Evolutionary conservation across 2,329 filamentous ascomycete genomes (phyloP).

Genomic region (Pseudocercospora musae): DNA sequence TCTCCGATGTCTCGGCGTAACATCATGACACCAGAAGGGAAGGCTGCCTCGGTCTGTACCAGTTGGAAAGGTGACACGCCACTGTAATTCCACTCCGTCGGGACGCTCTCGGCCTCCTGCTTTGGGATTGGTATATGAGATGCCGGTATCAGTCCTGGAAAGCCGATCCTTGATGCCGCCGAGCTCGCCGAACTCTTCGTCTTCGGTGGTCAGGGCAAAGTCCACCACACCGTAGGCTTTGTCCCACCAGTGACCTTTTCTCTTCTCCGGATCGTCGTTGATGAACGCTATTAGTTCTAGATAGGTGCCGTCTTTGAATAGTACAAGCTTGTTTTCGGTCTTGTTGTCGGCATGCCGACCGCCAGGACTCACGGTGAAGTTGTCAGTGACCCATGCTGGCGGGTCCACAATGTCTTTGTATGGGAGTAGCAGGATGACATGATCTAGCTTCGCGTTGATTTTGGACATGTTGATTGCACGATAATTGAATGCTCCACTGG

Average conservation of each 20-base stretch:
- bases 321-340: conserved; percentile 61
- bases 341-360: conserved; percentile 59
- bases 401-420: conserved; percentile 46
- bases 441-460: conserved; percentile 49
- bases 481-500: not conserved
- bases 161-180: conserved; percentile 23
- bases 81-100: conserved; percentile 57
- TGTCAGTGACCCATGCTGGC: conserved; percentile 50
- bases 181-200: conserved; percentile 21
- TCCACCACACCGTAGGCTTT: conserved; percentile 53
- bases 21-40: conserved; percentile 66
- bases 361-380: conserved; percentile 59
- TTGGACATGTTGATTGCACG: conserved; percentile 4
- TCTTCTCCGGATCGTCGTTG: conserved; percentile 41
- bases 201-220: conserved; percentile 54
- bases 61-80: conserved; percentile 55
- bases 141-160: conserved; percentile 26
- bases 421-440: conserved; percentile 63
- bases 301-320: conserved; percentile 63
- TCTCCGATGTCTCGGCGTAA: conserved; percentile 54
- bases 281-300: conserved; percentile 65
- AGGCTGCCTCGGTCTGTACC: conserved; percentile 48
- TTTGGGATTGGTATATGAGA: conserved; percentile 50
- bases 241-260: conserved; percentile 57
- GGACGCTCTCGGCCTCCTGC: conserved; percentile 54